Percentiles rank a stretch among this genome's conserved stretches.
Evolutionary conservation across 2,329 filamentous ascomycete species (phyloP).

Genomic region (Colletotrichum sp.): DNA sequence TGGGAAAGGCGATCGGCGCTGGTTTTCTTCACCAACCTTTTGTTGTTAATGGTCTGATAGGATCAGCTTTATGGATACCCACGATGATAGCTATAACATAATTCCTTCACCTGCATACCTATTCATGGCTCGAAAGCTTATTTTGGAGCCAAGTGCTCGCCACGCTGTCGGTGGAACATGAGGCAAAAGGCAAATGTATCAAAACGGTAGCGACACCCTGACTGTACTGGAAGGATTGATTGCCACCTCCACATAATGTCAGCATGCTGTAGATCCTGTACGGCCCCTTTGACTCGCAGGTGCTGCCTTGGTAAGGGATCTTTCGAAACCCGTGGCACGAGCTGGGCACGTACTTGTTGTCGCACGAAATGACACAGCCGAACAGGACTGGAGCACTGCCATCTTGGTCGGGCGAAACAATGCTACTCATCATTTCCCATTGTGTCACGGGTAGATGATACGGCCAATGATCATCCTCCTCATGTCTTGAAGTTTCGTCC

Average conservation of each 20-base stretch:
- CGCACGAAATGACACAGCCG: background rate
- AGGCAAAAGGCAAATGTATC: background rate
- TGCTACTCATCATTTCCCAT: background rate
- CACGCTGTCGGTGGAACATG: background rate
- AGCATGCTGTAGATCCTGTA: background rate
- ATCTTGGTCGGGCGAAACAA: background rate
- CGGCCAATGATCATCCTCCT: background rate
- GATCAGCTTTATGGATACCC: background rate
- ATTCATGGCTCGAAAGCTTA: background rate
- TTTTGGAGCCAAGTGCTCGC: background rate
- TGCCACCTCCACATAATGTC: background rate
- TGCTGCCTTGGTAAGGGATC: background rate
- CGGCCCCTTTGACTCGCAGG: background rate
- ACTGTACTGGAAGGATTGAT: background rate
- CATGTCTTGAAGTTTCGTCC: background rate
- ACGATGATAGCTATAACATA: background rate
- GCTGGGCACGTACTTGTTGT: background rate
- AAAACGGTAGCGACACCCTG: background rate
- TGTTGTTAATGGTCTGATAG: rapidly evolving
- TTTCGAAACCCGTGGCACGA: rapidly evolving
- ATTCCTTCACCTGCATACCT: background rate
- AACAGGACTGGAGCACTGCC: background rate
- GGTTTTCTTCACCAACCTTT: background rate
- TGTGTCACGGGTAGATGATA: background rate
- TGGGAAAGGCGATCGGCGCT: background rate